A percentile compares a stretch with the other conserved stretches of the same genome.
These are phyloP conservation scores for Hortiboletus rubellus DNA, from an alignment of 1,284 basidiomycete species.

Conservation along the genomic window DNA sequence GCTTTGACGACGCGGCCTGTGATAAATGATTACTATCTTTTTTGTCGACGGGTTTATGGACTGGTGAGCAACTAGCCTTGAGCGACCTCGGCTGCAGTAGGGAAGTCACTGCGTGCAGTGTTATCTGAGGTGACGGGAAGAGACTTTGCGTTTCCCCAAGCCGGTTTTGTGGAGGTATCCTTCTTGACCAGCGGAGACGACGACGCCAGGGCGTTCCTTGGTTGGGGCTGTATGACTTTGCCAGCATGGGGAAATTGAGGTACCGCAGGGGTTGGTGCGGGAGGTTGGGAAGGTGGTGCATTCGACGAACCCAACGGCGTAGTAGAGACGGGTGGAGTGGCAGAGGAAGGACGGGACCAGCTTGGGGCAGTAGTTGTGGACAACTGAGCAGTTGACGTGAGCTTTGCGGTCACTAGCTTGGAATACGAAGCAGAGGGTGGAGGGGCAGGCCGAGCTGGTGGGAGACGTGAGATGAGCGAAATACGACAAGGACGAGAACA, in stretches of 20 bases:
- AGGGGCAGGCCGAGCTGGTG: slow-evolving; percentile 54
- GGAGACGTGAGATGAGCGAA: slow-evolving; percentile 2
- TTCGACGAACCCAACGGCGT: slow-evolving; percentile 45
- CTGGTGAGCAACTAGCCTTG: slow-evolving; percentile 52
- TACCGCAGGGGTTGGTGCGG: slow-evolving; percentile 36
- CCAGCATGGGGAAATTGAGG: slow-evolving; percentile 56
- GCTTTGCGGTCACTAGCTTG: slow-evolving; percentile 79
- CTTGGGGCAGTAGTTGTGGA: slow-evolving; percentile 61
- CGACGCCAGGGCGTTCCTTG: slow-evolving; percentile 42
- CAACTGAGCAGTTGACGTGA: slow-evolving; percentile 63
- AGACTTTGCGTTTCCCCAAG: slow-evolving; percentile 60
- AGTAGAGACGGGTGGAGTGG: slow-evolving; percentile 51
- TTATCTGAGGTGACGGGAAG: slow-evolving; percentile 40
- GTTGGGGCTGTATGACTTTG: slow-evolving; percentile 71
- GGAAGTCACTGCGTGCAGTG: slow-evolving; percentile 66
- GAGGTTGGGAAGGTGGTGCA: slow-evolving; percentile 33
- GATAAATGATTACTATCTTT: slow-evolving; percentile 11
- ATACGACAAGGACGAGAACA: slow-evolving; percentile 28
- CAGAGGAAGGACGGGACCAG: slow-evolving; percentile 77
- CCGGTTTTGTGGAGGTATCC: slow-evolving; percentile 51
- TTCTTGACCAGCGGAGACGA: slow-evolving; percentile 42
- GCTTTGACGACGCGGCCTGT: slow-evolving; percentile 23
- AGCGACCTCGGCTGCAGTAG: slow-evolving; percentile 90
- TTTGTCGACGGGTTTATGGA: neutral
- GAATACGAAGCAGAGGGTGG: slow-evolving; percentile 64